phyloP scores from a whole-genome alignment of 352 stramenopile genomes.

The Pythium vanterpoolii region DNA sequence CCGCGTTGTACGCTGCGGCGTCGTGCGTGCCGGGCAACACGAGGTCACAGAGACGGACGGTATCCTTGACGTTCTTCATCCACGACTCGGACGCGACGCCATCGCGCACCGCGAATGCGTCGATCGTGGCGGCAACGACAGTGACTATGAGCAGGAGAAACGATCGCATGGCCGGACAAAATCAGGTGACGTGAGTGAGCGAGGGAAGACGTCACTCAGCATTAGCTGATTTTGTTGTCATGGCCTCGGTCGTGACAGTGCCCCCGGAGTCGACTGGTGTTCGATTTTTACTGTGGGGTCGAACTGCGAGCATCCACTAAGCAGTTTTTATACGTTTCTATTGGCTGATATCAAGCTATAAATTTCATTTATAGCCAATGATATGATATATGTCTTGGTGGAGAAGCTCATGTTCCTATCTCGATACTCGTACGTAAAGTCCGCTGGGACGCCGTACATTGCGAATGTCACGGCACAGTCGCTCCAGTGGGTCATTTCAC shows the following conservation, averaged over 20 bases:
- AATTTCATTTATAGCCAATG: too few species aligned
- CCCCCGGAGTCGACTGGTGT: too few species aligned
- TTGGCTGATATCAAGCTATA: too few species aligned
- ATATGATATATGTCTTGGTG: too few species aligned
- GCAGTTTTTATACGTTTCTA: too few species aligned
- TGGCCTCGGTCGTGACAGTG: too few species aligned
- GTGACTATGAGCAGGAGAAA: neutral
- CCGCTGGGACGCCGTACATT: neutral
- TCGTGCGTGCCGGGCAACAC: constrained; percentile 15
- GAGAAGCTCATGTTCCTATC: too few species aligned
- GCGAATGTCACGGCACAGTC: neutral
- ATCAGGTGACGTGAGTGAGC: neutral
- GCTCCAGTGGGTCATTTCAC: neutral
- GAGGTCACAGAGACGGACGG: constrained; percentile 2
- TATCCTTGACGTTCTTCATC: constrained; percentile 5
- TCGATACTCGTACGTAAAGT: too few species aligned
- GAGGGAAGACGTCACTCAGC: too few species aligned
- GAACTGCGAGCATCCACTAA: too few species aligned
- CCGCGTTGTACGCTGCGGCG: constrained; percentile 2
- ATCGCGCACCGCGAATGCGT: constrained; percentile 2
- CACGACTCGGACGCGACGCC: constrained; percentile 14
- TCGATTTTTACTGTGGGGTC: too few species aligned
- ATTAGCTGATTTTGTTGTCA: too few species aligned
- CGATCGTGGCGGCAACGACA: neutral
- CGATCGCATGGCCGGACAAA: neutral